These are phyloP conservation scores for Colletotrichum tabaci DNA, from an alignment of 2,329 filamentous ascomycete genomes.

Conservation along the genomic window DNA sequence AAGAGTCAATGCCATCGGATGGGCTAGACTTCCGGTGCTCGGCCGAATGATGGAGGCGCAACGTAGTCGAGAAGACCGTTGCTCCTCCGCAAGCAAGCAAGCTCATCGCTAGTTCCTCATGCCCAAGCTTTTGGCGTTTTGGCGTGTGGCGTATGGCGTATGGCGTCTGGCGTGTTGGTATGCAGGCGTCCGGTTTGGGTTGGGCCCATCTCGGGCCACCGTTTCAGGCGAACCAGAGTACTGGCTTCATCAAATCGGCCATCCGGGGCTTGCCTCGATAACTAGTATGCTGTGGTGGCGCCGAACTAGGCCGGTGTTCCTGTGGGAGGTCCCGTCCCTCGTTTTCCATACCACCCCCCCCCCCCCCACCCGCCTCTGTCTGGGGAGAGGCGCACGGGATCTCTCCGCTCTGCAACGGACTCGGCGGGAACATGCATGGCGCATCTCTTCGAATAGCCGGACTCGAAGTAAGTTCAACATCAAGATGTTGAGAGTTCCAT, in stretches of 20 bases:
- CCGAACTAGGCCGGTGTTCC: background rate
- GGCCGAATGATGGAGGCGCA: too few relatives aligned
- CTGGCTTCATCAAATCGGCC: slow-evolving; percentile 1
- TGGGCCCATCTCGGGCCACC: background rate
- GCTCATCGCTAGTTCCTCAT: background rate
- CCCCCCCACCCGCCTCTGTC: background rate
- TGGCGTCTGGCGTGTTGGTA: background rate
- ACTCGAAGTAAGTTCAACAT: background rate
- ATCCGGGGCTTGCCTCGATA: slow-evolving; percentile 6
- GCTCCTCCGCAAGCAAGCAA: background rate
- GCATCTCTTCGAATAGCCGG: background rate
- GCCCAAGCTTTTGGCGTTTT: background rate
- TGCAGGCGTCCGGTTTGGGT: background rate
- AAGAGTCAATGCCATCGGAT: too few relatives aligned
- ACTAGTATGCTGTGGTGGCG: background rate
- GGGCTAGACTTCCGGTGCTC: too few relatives aligned
- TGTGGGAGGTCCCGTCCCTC: background rate
- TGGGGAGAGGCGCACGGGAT: too few relatives aligned
- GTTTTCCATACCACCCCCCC: background rate
- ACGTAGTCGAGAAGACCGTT: background rate
- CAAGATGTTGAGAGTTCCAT: background rate
- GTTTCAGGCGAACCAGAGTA: slow-evolving; percentile 27
- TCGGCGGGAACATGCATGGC: background rate
- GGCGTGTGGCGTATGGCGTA: slow-evolving; percentile 4
- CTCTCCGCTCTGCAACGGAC: background rate